Evolutionary conservation across 768 basidiomycete genomes (phyloP).

Genomic region (Kwoniella europaea): DNA sequence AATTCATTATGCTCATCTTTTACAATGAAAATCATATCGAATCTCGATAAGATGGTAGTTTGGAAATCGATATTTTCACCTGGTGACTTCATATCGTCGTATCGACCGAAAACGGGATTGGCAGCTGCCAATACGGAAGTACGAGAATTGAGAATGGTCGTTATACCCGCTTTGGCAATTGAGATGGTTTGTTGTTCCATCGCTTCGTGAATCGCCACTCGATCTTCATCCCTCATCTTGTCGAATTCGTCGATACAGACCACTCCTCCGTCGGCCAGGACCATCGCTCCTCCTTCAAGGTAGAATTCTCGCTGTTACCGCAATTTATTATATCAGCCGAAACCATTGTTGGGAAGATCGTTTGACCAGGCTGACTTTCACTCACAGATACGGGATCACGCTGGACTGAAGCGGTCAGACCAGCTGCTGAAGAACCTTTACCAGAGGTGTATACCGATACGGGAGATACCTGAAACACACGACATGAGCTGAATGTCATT

Average conservation of each 20-base stretch:
- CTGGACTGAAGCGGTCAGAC: conserved; percentile 96
- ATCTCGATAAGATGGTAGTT: conserved; percentile 95
- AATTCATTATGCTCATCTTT: conserved; percentile 96
- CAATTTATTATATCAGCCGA: neutral
- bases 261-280: conserved; percentile 95
- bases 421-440: conserved; percentile 97
- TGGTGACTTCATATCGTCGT: conserved; percentile 80
- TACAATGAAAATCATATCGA: conserved; percentile 99
- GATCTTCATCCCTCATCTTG: conserved; percentile 99
- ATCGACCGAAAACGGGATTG: conserved; percentile 96
- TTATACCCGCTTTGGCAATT: conserved; percentile 98
- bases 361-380: conserved; percentile 19
- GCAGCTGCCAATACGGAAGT: conserved; percentile 96
- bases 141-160: conserved; percentile 92
- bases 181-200: conserved; percentile 99
- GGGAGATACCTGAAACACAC: conserved; percentile 74
- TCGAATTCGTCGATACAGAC: conserved; percentile 99
- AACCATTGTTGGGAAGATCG: too few relatives aligned
- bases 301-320: conserved; percentile 86
- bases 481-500: conserved; percentile 7
- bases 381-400: conserved; percentile 86
- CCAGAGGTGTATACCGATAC: conserved; percentile 98
- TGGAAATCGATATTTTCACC: conserved; percentile 59
- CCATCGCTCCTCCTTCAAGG: conserved; percentile 99
- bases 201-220: conserved; percentile 98